Percentiles rank a stretch among this genome's conserved stretches.
Conservation (phyloP, 2,329 filamentous ascomycete species). For the Arthrobotrys sinensis region DNA sequence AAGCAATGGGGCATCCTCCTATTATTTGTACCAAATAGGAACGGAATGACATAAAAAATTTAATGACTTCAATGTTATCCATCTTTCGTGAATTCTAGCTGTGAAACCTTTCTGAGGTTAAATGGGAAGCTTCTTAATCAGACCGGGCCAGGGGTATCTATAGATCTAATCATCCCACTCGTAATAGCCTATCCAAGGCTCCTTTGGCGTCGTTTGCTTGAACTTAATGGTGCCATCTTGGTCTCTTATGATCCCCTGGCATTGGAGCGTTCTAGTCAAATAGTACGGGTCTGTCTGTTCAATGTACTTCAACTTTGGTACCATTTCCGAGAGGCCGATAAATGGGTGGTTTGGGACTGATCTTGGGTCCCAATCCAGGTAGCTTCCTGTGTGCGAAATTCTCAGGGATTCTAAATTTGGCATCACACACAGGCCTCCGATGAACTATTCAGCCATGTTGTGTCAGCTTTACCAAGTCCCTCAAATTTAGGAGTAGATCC, state of each 20-base stretch:
- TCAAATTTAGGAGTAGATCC: background rate
- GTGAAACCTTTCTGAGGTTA: no score
- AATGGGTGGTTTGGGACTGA: constrained; percentile 29
- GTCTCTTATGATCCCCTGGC: background rate
- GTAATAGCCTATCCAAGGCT: constrained; percentile 8
- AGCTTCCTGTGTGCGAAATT: constrained; percentile 22
- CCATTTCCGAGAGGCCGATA: background rate
- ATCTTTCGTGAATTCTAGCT: background rate
- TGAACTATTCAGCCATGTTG: constrained; percentile 7
- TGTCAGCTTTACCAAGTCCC: background rate
- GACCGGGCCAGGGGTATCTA: no score
- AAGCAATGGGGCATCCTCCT: constrained; percentile 24
- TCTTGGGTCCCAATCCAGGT: constrained; percentile 19
- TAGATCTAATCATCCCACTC: constrained; percentile 21
- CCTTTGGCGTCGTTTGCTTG: background rate
- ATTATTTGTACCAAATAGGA: constrained; percentile 39
- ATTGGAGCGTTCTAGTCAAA: constrained; percentile 29
- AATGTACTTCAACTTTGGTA: constrained; percentile 30
- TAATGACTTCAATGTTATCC: constrained; percentile 19
- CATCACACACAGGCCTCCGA: background rate
- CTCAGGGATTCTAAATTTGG: constrained; percentile 16
- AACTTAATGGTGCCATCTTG: constrained; percentile 15
- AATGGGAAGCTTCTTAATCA: no score
- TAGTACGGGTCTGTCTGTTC: constrained; percentile 49
- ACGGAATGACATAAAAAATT: constrained; percentile 29